These are phyloP conservation scores for Amoeboaphelidium protococcarum DNA, from an alignment of 371 early-diverging fungal genomes.

Conservation along the genomic window DNA sequence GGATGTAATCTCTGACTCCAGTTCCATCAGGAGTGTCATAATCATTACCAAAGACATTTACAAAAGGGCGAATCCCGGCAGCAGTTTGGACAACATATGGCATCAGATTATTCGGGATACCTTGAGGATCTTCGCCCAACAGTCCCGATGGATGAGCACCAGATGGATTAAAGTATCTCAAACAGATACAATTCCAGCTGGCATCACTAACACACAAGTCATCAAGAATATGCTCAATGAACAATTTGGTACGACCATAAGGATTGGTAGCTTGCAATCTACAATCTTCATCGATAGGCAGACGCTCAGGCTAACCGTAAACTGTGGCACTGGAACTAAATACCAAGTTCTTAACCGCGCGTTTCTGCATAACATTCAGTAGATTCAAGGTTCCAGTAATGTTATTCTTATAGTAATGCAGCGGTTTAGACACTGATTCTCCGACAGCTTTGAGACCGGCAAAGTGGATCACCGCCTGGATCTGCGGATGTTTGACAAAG, in stretches of 20 bases:
- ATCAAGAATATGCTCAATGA: slow-evolving; percentile 45
- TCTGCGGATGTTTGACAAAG: slow-evolving; percentile 20
- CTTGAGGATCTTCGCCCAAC: slow-evolving; percentile 60
- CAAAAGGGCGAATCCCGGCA: slow-evolving; percentile 32
- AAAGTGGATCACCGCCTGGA: slow-evolving; percentile 62
- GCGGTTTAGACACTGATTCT: slow-evolving; percentile 51
- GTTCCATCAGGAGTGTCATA: slow-evolving; percentile 68
- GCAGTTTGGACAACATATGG: slow-evolving; percentile 58
- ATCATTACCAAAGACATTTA: slow-evolving; percentile 55
- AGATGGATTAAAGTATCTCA: slow-evolving; percentile 66
- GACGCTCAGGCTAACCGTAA: slow-evolving; percentile 28
- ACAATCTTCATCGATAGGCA: slow-evolving; percentile 29
- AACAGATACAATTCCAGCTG: slow-evolving; percentile 37
- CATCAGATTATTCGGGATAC: slow-evolving; percentile 63
- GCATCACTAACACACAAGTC: slow-evolving; percentile 34
- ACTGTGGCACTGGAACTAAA: slow-evolving; percentile 72
- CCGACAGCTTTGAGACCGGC: slow-evolving; percentile 73
- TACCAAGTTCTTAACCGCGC: slow-evolving; percentile 37
- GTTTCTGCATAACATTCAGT: slow-evolving; percentile 22
- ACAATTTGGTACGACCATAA: slow-evolving; percentile 61
- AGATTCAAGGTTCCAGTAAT: slow-evolving; percentile 46
- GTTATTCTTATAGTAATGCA: slow-evolving; percentile 66
- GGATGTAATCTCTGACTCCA: slow-evolving; percentile 63
- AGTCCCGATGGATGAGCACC: slow-evolving; percentile 59
- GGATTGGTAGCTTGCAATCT: slow-evolving; percentile 28